phyloP scores from a whole-genome alignment of 768 basidiomycete genomes.

The Rhizopogon sp. region DNA sequence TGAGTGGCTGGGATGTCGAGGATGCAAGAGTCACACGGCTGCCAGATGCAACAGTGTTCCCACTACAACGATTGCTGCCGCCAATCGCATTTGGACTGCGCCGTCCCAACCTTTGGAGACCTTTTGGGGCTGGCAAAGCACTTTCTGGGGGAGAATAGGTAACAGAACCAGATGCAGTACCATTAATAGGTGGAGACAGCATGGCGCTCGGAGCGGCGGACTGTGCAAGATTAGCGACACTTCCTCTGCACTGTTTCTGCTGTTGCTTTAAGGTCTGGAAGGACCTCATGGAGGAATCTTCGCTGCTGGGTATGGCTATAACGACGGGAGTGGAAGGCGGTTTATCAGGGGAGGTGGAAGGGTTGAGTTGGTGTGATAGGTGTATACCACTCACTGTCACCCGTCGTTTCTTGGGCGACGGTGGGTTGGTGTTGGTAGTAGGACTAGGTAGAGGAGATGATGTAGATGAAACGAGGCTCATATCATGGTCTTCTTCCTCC shows the following conservation, averaged over 20 bases:
- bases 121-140: conserved; percentile 24
- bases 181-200: conserved; percentile 22
- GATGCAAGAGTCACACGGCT: conserved; percentile 17
- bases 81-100: conserved; percentile 33
- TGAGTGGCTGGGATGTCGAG: conserved; percentile 16
- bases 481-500: conserved; percentile 55
- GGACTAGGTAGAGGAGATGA: conserved; percentile 29
- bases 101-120: conserved; percentile 25
- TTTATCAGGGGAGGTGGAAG: conserved; percentile 43
- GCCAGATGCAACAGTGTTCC: conserved; percentile 17
- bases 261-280: conserved; percentile 63
- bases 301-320: conserved; percentile 53
- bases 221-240: conserved; percentile 33
- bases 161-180: conserved; percentile 19
- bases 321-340: conserved; percentile 57
- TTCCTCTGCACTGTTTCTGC: conserved; percentile 68
- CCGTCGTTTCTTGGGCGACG: conserved; percentile 57
- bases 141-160: conserved; percentile 18
- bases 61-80: conserved; percentile 18
- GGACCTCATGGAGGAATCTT: conserved; percentile 55
- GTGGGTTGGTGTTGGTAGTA: conserved; percentile 33
- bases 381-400: conserved; percentile 60
- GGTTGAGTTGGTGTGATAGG: conserved; percentile 40
- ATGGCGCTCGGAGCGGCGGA: conserved; percentile 12
- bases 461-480: conserved; percentile 31